These are phyloP conservation scores for Wickerhamiella parazyma DNA, from an alignment of 805 yeast species.

Conservation along the genomic window DNA sequence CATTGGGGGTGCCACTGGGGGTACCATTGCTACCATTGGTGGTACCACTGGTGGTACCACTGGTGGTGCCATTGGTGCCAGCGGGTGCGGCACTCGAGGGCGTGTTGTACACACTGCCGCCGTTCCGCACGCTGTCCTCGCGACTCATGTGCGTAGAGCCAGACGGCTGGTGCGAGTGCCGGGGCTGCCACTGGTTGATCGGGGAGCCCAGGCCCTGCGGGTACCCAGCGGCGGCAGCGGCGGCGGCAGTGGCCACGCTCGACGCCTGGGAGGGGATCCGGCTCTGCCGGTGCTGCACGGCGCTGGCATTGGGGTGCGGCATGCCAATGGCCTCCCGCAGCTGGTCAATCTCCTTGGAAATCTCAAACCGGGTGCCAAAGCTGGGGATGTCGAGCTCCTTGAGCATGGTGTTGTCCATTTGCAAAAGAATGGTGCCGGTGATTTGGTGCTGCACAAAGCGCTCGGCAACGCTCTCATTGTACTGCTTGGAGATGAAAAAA, in stretches of 20 bases:
- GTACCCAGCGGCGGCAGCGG: background rate
- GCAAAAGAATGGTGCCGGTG: slow-evolving; percentile 72
- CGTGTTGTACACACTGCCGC: too few species aligned
- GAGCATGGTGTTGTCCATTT: slow-evolving; percentile 70
- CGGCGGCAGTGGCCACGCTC: background rate
- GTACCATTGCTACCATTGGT: too few species aligned
- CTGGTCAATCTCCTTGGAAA: slow-evolving; percentile 75
- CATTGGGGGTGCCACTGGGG: too few species aligned
- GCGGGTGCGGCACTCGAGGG: too few species aligned
- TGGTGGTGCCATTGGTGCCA: too few species aligned
- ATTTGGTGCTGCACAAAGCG: slow-evolving; percentile 80
- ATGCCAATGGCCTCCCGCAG: slow-evolving; percentile 21
- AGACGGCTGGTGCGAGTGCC: background rate
- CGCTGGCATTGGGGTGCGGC: background rate
- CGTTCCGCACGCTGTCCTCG: too few species aligned
- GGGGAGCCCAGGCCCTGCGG: background rate
- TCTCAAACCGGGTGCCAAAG: slow-evolving; percentile 90
- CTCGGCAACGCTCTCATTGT: slow-evolving; percentile 59
- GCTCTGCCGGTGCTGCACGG: background rate
- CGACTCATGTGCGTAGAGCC: background rate
- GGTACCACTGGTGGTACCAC: too few species aligned
- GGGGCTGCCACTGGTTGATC: background rate
- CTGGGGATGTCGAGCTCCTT: slow-evolving; percentile 86
- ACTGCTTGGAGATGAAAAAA: slow-evolving; percentile 60
- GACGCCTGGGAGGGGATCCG: background rate